phyloP scores from a whole-genome alignment of 495 filamentous ascomycete species.

The Aspergillus campestris region DNA sequence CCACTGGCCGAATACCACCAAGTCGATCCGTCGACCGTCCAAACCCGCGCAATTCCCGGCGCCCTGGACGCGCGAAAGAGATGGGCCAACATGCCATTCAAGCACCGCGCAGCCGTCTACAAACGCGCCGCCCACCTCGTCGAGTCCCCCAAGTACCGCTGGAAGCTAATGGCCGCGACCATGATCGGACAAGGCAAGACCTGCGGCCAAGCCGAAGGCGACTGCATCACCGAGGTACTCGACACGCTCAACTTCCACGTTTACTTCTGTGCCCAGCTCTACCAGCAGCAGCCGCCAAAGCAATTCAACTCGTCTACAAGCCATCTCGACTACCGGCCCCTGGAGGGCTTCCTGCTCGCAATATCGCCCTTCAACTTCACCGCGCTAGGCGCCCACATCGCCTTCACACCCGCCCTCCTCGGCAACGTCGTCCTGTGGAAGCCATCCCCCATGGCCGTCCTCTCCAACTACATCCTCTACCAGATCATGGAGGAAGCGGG shows the following conservation, averaged over 20 bases:
- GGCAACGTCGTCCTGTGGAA: slow-evolving; percentile 90
- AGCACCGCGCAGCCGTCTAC: slow-evolving; percentile 84
- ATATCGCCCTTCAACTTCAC: slow-evolving; percentile 89
- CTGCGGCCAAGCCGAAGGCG: slow-evolving; percentile 95
- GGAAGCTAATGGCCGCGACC: slow-evolving; percentile 86
- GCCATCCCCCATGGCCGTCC: slow-evolving; percentile 69
- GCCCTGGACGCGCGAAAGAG: slow-evolving; percentile 72
- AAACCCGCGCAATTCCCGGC: slow-evolving; percentile 75
- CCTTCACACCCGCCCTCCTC: slow-evolving; percentile 63
- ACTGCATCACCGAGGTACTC: slow-evolving; percentile 88
- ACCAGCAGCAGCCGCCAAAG: no score
- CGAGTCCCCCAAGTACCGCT: slow-evolving; percentile 80
- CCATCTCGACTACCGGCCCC: slow-evolving; percentile 76
- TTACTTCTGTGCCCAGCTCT: no score
- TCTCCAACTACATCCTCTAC: slow-evolving; percentile 67
- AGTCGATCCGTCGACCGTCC: no score
- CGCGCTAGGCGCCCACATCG: slow-evolving; percentile 72
- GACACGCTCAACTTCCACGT: no score
- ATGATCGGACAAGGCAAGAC: slow-evolving; percentile 97
- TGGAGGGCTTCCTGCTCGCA: slow-evolving; percentile 84
- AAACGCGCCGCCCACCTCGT: slow-evolving; percentile 89
- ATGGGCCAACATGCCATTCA: slow-evolving; percentile 80
- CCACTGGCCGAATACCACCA: no score
- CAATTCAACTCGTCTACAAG: no score
- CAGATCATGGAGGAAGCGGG: slow-evolving; percentile 84